Percentiles rank a stretch among this genome's conserved stretches.
Conservation (phyloP, 257 asterid genomes). For the Prunella vulgaris region DNA sequence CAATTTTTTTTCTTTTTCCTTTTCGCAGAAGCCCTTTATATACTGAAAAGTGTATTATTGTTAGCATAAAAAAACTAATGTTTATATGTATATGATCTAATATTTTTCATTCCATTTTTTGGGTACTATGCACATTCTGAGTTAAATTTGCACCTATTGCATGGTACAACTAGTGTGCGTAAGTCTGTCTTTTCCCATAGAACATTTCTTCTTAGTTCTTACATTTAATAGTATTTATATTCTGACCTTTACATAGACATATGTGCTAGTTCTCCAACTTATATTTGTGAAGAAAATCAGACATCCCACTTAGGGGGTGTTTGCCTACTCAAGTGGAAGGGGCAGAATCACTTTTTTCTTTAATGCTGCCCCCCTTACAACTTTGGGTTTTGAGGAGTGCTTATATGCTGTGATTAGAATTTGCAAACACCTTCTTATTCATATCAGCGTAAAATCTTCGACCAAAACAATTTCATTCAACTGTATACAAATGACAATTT, state of each 20-base stretch:
- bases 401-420: too few species aligned
- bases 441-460: conserved; percentile 4
- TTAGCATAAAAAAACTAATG: too few species aligned
- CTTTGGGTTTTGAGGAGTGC: too few species aligned
- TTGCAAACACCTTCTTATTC: neutral
- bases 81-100: too few species aligned
- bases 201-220: neutral
- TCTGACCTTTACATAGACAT: conserved; percentile 8
- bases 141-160: neutral
- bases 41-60: too few species aligned
- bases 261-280: conserved; percentile 16
- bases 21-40: too few species aligned
- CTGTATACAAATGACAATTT: conserved; percentile 5
- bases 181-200: neutral
- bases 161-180: neutral
- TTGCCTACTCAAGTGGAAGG: neutral
- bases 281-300: neutral
- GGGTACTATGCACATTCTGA: too few species aligned
- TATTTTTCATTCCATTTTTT: too few species aligned
- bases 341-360: neutral
- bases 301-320: neutral
- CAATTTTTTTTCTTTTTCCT: neutral
- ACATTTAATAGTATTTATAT: neutral
- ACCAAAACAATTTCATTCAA: neutral
- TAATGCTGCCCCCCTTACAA: too few species aligned